Evolutionary conservation across 768 basidiomycete genomes (phyloP), one percentile per base, ranked within the genome.

Genomic region (Kwoniella sp.): DNA sequence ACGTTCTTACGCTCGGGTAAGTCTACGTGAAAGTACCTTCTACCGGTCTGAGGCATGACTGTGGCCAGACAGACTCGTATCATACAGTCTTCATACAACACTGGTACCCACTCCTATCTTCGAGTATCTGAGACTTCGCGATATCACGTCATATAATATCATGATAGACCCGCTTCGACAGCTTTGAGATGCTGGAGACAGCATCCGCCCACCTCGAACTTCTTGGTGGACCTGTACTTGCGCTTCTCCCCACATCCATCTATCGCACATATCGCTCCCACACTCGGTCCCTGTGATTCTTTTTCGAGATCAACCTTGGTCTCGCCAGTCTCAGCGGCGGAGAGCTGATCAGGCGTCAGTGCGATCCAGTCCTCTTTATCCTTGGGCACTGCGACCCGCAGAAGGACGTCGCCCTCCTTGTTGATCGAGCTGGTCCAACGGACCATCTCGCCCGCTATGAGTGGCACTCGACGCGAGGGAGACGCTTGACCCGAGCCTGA

Each of bases 161-260:
- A 23, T 50, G 4, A 56, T 31, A 73, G 45, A 22, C 50, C 58
- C 53, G 34, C 65, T 37, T 79, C 70, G 0, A 79, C 66, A 38
- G 48, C 13, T 37, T 73, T 73, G 23, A 79, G 61, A 57, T 79
- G 77, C 12, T 65, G 66, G 55, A 75, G 13, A 26, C 60, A 56
- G 53, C 77, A 79, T 15, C 70, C 77, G 0, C 77, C 77, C 12
- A 67, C 52, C 56, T 75, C 75, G 45, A 75, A 75, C 29, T 67
- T 47, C 67, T 57, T 70, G 20, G 65, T 63, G 50, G 70, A 66
- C 29, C 77, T 55, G 55, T 79, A 79, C 58, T 72, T 79, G 13
- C 77, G 58, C 29, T 37, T 53, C 37, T 63, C 57, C 1, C 28
- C 61, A 52, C 77, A 79, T 0, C 75, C 77, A 4, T 59, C 26